A percentile compares a stretch with the other conserved stretches of the same genome.
phyloP scores from a whole-genome alignment of 345 rosid genomes.

The Brassica napus region DNA sequence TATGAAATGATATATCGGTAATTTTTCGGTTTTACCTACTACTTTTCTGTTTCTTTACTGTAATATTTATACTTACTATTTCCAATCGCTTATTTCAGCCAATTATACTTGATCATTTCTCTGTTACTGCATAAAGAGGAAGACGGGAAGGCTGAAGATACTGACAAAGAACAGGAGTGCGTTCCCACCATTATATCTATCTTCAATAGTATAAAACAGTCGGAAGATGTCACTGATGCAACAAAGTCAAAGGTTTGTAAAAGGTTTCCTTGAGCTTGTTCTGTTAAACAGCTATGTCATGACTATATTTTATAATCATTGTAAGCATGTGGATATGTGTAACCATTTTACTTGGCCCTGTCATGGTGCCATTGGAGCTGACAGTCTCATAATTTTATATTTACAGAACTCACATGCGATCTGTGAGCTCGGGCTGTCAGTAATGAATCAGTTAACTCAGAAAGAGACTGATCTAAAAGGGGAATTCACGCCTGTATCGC shows the following conservation, averaged over 20 bases:
- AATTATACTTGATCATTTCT: conserved; percentile 63
- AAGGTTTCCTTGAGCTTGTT: conserved; percentile 19
- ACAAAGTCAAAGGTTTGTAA: conserved; percentile 74
- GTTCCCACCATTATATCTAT: conserved; percentile 51
- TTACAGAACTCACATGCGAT: conserved; percentile 87
- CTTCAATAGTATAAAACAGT: conserved; percentile 62
- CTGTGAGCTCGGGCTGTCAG: conserved; percentile 83
- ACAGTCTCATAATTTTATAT: conserved; percentile 34
- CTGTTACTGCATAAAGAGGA: conserved; percentile 79
- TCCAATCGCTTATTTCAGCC: conserved; percentile 52
- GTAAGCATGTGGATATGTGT: background rate
- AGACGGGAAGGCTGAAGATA: conserved; percentile 69
- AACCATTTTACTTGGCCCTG: conserved; percentile 4
- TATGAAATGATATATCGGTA: conserved; percentile 83
- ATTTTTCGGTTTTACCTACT: conserved; percentile 11
- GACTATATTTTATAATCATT: conserved; percentile 6
- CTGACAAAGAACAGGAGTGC: conserved; percentile 59
- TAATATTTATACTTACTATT: conserved; percentile 1
- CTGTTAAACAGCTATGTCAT: conserved; percentile 1
- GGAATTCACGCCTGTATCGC: conserved; percentile 43
- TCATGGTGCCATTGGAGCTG: conserved; percentile 21
- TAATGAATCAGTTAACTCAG: conserved; percentile 55
- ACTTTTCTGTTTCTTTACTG: background rate
- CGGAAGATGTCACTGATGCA: conserved; percentile 73
- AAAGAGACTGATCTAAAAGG: conserved; percentile 52